Conservation (phyloP, 257 asterid genomes). For the Cordia subcordata region DNA sequence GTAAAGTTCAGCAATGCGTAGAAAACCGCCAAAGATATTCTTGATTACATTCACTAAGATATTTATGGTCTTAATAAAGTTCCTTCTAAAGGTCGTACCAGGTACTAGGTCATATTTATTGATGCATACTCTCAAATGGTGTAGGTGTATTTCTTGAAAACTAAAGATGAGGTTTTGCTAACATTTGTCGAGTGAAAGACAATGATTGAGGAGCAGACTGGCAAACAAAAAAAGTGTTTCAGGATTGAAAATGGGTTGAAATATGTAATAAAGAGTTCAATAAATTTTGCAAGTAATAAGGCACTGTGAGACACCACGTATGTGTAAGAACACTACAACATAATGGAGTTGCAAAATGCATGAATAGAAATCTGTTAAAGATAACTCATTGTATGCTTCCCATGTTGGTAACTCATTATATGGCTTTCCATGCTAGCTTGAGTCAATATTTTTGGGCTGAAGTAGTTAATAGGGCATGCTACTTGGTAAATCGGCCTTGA, state of each 20-base stretch:
- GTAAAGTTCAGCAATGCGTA: not conserved
- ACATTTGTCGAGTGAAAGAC: not conserved
- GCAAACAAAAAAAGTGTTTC: not conserved
- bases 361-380: no score
- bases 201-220: not conserved
- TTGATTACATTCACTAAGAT: not conserved
- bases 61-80: not conserved
- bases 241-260: not conserved
- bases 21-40: not conserved
- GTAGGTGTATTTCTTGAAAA: not conserved
- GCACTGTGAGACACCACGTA: not conserved
- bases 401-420: no score
- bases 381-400: no score
- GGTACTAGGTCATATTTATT: not conserved
- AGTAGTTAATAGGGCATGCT: not conserved
- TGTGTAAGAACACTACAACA: not conserved
- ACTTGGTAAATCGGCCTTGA: conserved; percentile 1
- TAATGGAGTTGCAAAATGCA: not conserved
- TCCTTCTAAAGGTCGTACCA: not conserved
- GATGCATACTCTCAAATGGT: not conserved
- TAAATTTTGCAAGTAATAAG: not conserved
- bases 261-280: not conserved
- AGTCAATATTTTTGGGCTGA: conserved; percentile 1
- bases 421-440: no score
- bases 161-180: not conserved